phyloP scores from a whole-genome alignment of 2,329 filamentous ascomycete genomes.

The Fusarium euwallaceae region DNA sequence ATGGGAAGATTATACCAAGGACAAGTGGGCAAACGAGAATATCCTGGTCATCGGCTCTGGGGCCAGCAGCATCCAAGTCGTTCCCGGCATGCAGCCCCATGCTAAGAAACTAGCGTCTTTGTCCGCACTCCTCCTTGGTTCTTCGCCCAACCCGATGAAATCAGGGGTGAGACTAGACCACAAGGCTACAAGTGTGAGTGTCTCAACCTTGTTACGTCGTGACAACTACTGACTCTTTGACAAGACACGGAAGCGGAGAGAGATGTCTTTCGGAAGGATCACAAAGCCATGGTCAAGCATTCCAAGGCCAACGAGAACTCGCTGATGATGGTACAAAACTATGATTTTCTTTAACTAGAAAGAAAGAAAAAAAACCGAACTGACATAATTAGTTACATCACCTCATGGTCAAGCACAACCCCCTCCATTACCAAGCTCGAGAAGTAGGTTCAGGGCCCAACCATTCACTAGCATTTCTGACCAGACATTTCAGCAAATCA shows the following conservation, averaged over 20 bases:
- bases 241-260: background rate
- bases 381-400: background rate
- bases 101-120: background rate
- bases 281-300: background rate
- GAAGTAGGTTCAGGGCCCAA: background rate
- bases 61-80: background rate
- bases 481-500: background rate
- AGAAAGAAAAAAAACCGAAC: background rate
- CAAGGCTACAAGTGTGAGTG: background rate
- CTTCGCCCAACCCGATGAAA: background rate
- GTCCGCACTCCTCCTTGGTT: background rate
- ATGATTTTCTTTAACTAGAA: background rate
- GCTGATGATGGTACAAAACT: background rate
- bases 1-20: background rate
- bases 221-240: background rate
- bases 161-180: background rate
- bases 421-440: background rate
- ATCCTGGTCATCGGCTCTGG: background rate
- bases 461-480: background rate
- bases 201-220: background rate
- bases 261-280: background rate
- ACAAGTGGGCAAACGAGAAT: background rate
- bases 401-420: background rate
- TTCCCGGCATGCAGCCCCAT: background rate
- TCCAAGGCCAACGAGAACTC: background rate